Evolutionary conservation across 2,329 filamentous ascomycete genomes (phyloP).

Genomic region (Colletotrichum sp.): DNA sequence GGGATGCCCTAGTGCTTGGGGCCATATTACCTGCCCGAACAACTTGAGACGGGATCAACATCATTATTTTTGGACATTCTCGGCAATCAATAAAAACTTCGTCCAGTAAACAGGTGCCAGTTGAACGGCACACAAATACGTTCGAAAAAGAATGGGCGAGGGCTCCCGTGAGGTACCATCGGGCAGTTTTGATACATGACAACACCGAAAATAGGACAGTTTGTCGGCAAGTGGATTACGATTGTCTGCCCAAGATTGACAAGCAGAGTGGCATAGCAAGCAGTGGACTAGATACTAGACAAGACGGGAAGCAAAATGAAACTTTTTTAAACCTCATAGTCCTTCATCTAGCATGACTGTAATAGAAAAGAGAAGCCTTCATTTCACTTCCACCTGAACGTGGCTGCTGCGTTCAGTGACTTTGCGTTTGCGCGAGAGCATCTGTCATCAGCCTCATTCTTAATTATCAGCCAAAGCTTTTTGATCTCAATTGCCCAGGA

Average conservation of each 20-base stretch:
- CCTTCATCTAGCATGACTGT: not conserved
- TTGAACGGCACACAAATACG: not conserved
- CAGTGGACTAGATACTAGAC: not conserved
- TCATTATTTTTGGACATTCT: not conserved
- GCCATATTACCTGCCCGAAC: not conserved
- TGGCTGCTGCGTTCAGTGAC: not conserved
- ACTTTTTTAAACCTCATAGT: not conserved
- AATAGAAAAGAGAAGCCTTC: not conserved
- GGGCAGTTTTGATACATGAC: not conserved
- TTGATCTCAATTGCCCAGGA: not conserved
- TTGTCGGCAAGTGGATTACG: not conserved
- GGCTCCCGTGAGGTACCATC: not conserved
- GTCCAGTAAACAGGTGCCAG: not conserved
- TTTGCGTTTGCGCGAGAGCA: not conserved
- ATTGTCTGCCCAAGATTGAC: not conserved
- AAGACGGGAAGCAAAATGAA: not conserved
- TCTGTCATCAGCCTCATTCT: not conserved
- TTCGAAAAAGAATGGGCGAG: not conserved
- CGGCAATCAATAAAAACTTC: not conserved
- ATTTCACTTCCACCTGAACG: not conserved
- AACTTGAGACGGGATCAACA: not conserved
- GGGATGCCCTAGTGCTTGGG: not conserved
- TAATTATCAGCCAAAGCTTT: not conserved
- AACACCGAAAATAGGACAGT: not conserved
- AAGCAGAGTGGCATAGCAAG: not conserved